Conservation (phyloP, 2,329 filamentous ascomycete species). For the Colletotrichum sp. region DNA sequence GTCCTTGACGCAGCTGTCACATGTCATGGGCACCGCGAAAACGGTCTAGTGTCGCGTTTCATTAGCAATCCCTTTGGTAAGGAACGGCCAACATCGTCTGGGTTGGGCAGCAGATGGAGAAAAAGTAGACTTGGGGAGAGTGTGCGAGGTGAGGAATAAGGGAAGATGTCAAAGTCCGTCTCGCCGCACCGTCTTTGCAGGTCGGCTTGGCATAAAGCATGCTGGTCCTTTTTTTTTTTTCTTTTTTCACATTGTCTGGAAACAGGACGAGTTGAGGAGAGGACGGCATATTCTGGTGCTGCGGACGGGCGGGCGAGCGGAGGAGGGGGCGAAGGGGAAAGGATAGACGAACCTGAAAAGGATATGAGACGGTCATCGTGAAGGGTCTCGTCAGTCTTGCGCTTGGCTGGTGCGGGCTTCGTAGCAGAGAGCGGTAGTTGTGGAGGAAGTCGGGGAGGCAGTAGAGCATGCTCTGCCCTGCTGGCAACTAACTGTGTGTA, state of each 20-base stretch:
- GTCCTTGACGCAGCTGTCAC: constrained; percentile 86
- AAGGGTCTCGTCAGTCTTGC: neutral
- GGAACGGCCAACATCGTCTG: neutral
- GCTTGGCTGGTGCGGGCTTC: constrained; percentile 2
- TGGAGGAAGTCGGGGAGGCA: constrained; percentile 21
- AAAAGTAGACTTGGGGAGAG: neutral
- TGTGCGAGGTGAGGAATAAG: neutral
- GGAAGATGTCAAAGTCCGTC: neutral
- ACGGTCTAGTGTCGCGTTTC: constrained; percentile 69
- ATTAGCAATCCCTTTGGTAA: constrained; percentile 31
- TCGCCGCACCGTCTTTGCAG: neutral
- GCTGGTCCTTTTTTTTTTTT: neutral
- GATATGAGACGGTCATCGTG: constrained; percentile 28
- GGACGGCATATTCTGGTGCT: neutral
- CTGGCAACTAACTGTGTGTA: neutral
- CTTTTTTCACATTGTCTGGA: neutral
- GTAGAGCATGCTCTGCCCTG: constrained; percentile 17
- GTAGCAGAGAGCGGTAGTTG: constrained; percentile 19
- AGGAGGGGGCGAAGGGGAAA: neutral
- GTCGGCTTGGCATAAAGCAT: neutral
- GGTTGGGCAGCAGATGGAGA: neutral
- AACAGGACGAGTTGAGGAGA: neutral
- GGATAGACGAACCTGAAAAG: constrained; percentile 25
- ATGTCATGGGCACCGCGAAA: constrained; percentile 93
- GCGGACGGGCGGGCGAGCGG: neutral